Evolutionary conservation across 257 asterid species (phyloP).

Genomic region (Jacaranda copaia): DNA sequence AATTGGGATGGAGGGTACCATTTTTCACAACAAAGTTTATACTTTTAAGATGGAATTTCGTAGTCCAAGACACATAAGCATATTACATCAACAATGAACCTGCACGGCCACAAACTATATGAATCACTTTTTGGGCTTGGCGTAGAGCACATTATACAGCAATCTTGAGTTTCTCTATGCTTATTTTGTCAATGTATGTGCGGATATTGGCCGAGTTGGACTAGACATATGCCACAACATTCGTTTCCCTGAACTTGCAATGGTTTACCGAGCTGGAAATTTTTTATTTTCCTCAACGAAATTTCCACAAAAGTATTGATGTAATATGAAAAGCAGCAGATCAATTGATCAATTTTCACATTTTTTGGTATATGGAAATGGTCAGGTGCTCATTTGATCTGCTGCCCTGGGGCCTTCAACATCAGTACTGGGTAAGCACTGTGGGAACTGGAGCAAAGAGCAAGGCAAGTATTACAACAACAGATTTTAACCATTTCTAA

Average conservation of each 20-base stretch:
- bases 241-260: constrained; percentile 56
- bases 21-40: no score
- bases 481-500: not conserved
- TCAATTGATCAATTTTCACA: not conserved
- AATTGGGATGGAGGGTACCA: no score
- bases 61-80: no score
- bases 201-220: constrained; percentile 51
- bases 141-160: no score
- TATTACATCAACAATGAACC: no score
- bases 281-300: not conserved
- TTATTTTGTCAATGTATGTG: not conserved
- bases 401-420: constrained; percentile 61
- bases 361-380: not conserved
- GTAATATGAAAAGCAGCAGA: not conserved
- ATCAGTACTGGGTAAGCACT: constrained; percentile 48
- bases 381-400: constrained; percentile 51
- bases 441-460: constrained; percentile 58
- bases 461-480: constrained; percentile 44
- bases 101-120: no score
- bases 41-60: no score
- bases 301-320: not conserved
- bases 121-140: no score
- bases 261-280: constrained; percentile 48
- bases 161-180: no score
- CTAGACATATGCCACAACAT: constrained; percentile 58